Conservation (phyloP, 1,139 yeast genomes). For the Taphrina wiesneri region DNA sequence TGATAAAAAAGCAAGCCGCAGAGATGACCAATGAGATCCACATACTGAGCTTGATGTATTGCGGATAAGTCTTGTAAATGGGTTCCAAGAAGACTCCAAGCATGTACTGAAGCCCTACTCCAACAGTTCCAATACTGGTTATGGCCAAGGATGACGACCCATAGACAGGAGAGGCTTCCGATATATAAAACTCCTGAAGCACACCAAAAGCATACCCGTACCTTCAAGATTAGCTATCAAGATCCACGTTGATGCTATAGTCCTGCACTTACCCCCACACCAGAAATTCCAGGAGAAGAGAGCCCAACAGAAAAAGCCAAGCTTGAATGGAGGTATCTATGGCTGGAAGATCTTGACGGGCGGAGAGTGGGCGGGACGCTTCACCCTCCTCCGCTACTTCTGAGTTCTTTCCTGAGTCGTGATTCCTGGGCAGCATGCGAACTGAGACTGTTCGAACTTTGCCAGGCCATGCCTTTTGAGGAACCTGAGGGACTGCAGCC, state of each 20-base stretch:
- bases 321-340: conserved; percentile 17
- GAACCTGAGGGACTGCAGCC: background rate
- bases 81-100: conserved; percentile 17
- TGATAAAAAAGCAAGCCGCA: background rate
- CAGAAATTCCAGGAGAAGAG: conserved; percentile 24
- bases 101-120: conserved; percentile 18
- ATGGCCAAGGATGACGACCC: conserved; percentile 7
- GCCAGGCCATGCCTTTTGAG: background rate
- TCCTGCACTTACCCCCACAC: conserved; percentile 20
- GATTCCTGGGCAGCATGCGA: background rate
- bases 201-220: conserved; percentile 27
- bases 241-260: background rate
- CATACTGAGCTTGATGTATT: conserved; percentile 18
- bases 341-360: conserved; percentile 9
- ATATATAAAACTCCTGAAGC: conserved; percentile 18
- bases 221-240: background rate
- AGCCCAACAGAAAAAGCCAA: conserved; percentile 18
- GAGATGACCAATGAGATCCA: conserved; percentile 7
- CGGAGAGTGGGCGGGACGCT: background rate
- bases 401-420: background rate
- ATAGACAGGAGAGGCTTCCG: conserved; percentile 9
- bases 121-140: conserved; percentile 25
- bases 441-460: background rate
- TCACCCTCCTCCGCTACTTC: background rate
- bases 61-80: conserved; percentile 11